Base-by-base conservation (phyloP, 2,329 filamentous ascomycete genomes). In the Dactylonectria macrodidyma region DNA sequence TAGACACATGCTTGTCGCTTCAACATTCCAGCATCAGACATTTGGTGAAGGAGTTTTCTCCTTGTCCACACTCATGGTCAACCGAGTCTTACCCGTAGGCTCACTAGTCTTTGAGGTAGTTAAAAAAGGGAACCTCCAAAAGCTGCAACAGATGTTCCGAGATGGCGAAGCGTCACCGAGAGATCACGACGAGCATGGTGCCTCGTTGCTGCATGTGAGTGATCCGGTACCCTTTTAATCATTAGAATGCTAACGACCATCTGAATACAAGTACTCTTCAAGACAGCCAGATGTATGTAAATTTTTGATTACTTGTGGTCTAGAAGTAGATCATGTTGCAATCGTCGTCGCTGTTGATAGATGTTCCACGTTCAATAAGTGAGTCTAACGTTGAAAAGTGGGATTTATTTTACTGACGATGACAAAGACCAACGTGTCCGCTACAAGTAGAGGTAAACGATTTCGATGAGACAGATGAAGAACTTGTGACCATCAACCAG, bases 101-200 rank as follows among this genome's bases (percentile, higher is more conserved):
- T 71, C 66, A 7, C 41, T 6, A 11, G 66, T 65, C 1, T 73
- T 71, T 14, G 7, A 46, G 1, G 2, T 67, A 3, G 66, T 62
- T 2, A 11, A 8, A 14, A 10, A 30, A 10, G 66, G 71, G 1
- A 26, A 44, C 3, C 5, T 66, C 7, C 6, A 38, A 10, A 48
- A 64, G 8, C 41, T 70, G 1, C 30, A 51, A 16, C n/a, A 38
- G 3, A 62, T 77, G 71, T 44, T 76, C 0, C 46, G 50, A 24
- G 30, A 33, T 0, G 65, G 65, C 0, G 14, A 59, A 3, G 74
- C 73, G 1, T 73, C 71, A 5, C 54, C 69, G 1, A 62, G 62
- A 55, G 75, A 75, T 24, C 70, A 76, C 26, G 72, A 75, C 30
- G 67, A 76, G 50, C 5, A 52, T 12, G 73, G 71, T 3, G 51